Evolutionary conservation across 371 early-diverging fungal genomes (phyloP), one percentile per base, ranked within the genome.

Genomic region (Apophysomyces ossiformis): DNA sequence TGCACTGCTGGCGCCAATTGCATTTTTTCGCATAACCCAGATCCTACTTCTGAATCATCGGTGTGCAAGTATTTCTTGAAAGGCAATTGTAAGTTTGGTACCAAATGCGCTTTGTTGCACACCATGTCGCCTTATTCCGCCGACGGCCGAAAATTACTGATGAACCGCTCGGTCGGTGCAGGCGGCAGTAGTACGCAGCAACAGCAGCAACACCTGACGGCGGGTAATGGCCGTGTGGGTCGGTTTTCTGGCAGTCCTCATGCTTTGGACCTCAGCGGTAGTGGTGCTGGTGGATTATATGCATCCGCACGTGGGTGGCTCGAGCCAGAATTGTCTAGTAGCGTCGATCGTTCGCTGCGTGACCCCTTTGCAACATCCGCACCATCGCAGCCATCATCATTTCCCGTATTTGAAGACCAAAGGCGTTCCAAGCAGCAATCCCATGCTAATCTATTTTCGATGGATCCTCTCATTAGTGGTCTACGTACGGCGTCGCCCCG

Each of bases 61-160:
- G 83, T 89, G 26, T 93, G 93, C 87, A 90, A 89, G 70, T 92
- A 92, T 71, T 91, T 83, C 67, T 63, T 88, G 45, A 93, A 93
- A 75, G 92, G 93, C 41, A 91, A 87, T 63, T 93, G 93, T 83
- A 91, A 90, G 65, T 93, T 90, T 80, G 93, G 91, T 36, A 86
- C 77, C 70, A 90, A 89, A 62, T 93, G 93, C 60, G 92, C 93
- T 1, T 75, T 93, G 37, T 74, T 86, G 11, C 92, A 93, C 63
- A 73, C 79, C 11, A 66, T 75, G 71, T 69, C 72, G 37, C 67
- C 73, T 12, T 74, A 70, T 38, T 57, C 74, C 35, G 57, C 67
- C 21, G 69, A 68, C 60, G 63, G 63, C 43, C 68, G 70, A 13
- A 68, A 69, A 35, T 37, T 70, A 32, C 37, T 74, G 47, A 65